These are phyloP conservation scores for Lactifluus volemus DNA, from an alignment of 768 basidiomycete genomes.

Conservation along the genomic window DNA sequence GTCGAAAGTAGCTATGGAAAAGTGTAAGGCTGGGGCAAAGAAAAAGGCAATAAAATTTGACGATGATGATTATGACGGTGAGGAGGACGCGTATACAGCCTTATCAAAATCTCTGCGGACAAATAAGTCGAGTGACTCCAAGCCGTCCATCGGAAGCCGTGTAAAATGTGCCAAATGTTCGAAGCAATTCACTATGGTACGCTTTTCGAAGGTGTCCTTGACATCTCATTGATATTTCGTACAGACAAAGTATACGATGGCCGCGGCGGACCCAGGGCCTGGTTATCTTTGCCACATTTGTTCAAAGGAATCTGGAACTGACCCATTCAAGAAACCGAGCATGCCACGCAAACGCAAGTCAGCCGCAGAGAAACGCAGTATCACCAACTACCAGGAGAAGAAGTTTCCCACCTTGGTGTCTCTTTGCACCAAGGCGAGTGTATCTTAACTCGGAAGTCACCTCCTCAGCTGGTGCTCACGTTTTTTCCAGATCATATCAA, in stretches of 20 bases:
- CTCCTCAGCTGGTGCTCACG: not conserved
- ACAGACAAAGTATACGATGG: constrained; percentile 82
- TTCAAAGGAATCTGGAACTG: constrained; percentile 63
- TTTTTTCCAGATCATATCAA: constrained; percentile 62
- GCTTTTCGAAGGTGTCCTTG: constrained; percentile 23
- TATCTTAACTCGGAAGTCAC: not conserved
- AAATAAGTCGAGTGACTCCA: constrained; percentile 30
- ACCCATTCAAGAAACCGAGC: constrained; percentile 79
- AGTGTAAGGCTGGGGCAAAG: constrained; percentile 24
- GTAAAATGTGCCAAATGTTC: constrained; percentile 74
- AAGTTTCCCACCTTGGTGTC: constrained; percentile 64
- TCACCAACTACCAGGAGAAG: constrained; percentile 62
- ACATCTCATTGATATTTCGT: not conserved
- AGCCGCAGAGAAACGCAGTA: constrained; percentile 55
- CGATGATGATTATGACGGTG: constrained; percentile 36
- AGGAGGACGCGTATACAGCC: constrained; percentile 63
- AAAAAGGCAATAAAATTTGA: constrained; percentile 31
- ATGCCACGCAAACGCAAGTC: constrained; percentile 53
- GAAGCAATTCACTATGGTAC: constrained; percentile 82
- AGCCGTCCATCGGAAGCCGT: constrained; percentile 71
- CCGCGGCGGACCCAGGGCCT: constrained; percentile 55
- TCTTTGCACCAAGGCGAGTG: constrained; percentile 68
- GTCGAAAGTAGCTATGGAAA: constrained; percentile 24
- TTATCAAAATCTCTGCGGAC: constrained; percentile 42
- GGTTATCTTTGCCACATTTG: constrained; percentile 85